These are phyloP conservation scores for Fomitopsis pulvina DNA, from an alignment of 768 basidiomycete species.

Conservation along the genomic window DNA sequence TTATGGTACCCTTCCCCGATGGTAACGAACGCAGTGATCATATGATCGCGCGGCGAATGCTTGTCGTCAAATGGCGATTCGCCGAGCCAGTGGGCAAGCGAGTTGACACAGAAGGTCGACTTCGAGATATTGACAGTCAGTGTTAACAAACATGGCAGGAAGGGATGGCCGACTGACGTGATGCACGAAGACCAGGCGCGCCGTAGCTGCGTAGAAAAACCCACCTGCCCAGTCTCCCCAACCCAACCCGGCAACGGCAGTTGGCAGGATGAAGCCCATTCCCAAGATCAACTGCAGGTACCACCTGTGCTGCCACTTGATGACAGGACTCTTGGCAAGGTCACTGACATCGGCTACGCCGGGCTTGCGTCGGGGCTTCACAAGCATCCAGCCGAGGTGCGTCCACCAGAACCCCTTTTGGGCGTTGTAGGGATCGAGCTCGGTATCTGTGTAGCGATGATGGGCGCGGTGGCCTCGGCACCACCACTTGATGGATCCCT, in stretches of 20 bases:
- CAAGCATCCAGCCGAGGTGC: conserved; percentile 89
- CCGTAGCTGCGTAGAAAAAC: conserved; percentile 76
- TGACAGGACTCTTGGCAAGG: conserved; percentile 68
- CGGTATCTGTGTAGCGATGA: conserved; percentile 95
- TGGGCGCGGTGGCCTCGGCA: conserved; percentile 95
- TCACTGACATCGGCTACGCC: conserved; percentile 90
- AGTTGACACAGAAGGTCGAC: conserved; percentile 97
- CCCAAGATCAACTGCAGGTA: conserved; percentile 65
- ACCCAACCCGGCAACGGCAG: conserved; percentile 63
- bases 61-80: conserved; percentile 93
- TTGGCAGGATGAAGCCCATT: conserved; percentile 72
- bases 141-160: conserved; percentile 3
- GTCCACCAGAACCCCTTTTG: conserved; percentile 84
- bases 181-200: conserved; percentile 79
- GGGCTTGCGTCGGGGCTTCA: conserved; percentile 85
- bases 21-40: conserved; percentile 84
- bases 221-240: conserved; percentile 90
- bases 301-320: conserved; percentile 83
- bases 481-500: conserved; percentile 99
- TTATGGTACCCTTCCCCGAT: conserved; percentile 98
- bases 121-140: conserved; percentile 21
- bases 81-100: conserved; percentile 94
- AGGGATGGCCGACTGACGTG: conserved; percentile 38
- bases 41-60: conserved; percentile 86
- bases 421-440: conserved; percentile 93